These are phyloP conservation scores for Fusarium longipes DNA, from an alignment of 2,329 filamentous ascomycete genomes.

Conservation along the genomic window DNA sequence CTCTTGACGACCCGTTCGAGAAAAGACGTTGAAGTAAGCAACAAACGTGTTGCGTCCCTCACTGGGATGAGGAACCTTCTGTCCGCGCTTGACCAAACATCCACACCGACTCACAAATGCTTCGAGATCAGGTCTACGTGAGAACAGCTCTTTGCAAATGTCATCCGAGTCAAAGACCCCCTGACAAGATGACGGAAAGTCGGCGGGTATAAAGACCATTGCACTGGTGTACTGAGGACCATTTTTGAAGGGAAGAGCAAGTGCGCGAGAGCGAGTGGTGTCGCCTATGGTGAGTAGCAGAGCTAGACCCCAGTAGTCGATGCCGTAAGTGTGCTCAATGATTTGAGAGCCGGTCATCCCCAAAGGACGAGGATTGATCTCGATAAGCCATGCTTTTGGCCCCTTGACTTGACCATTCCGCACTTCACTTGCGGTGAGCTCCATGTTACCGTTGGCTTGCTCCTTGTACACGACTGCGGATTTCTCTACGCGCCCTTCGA, in stretches of 20 bases:
- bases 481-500: slow-evolving; percentile 28
- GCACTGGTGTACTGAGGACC: slow-evolving; percentile 20
- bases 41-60: slow-evolving; percentile 13
- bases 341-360: slow-evolving; percentile 26
- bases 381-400: slow-evolving; percentile 15
- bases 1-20: slow-evolving; percentile 5
- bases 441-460: slow-evolving; percentile 1
- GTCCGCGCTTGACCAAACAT: slow-evolving; percentile 5
- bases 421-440: not conserved
- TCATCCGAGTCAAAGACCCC: slow-evolving; percentile 31
- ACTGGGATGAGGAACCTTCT: slow-evolving; percentile 5
- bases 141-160: slow-evolving; percentile 13
- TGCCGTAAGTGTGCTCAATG: slow-evolving; percentile 30
- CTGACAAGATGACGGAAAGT: slow-evolving; percentile 3
- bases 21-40: slow-evolving; percentile 17
- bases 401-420: not conserved
- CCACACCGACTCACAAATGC: slow-evolving; percentile 4
- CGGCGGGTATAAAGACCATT: slow-evolving; percentile 3
- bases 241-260: slow-evolving; percentile 23
- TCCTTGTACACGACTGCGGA: slow-evolving; percentile 16
- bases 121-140: slow-evolving; percentile 7
- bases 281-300: slow-evolving; percentile 16
- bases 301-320: slow-evolving; percentile 30
- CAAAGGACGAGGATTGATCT: slow-evolving; percentile 37
- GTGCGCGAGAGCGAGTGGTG: slow-evolving; percentile 4